Evolutionary conservation across 192 early-diverging fungal species (phyloP), one percentile per base, ranked within the genome.

Genomic region (Podila epigama): DNA sequence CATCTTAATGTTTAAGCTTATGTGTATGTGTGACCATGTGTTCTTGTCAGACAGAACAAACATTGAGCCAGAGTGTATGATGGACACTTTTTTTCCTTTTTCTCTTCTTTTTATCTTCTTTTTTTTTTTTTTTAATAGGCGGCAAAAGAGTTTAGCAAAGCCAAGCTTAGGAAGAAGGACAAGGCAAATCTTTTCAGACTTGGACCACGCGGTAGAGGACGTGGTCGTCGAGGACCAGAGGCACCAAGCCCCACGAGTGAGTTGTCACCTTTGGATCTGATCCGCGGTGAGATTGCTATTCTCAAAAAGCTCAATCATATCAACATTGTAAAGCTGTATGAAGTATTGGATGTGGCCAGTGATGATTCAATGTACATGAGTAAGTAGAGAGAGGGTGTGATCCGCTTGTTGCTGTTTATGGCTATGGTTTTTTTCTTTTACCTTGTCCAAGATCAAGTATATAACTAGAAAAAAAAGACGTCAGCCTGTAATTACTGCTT

Each of bases 61-160:
- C n/a, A n/a, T n/a, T n/a, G n/a, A n/a, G n/a, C n/a, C n/a, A n/a
- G n/a, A n/a, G n/a, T n/a, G n/a, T n/a, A n/a, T n/a, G n/a, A n/a
- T n/a, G n/a, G n/a, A n/a, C n/a, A n/a, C n/a, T 25, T 36, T 39
- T 15, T 35, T 8, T n/a, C 22, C n/a, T 50, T 28, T 5, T 39
- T 44, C 22, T 59, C 11, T 37, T 6, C 32, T 40, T 35, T 48
- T 27, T 61, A 7, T 37, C 28, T 57, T 1, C 8, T 50, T 61
- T 65, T 1, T 15, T 18, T 18, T 48, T 1, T 13, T 5, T 22
- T 42, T 8, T 11, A n/a, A 36, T 75, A 94, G 82, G 97, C 97
- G 18, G 90, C 97, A 56, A 99, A 99, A 82, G 97, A 96, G 81
- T 97, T 96, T 60, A 89, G 88, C 81, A 97, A 97, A 70, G 84